These are phyloP conservation scores for Bauhinia variegata DNA, from an alignment of 306 rosid species.

Conservation along the genomic window DNA sequence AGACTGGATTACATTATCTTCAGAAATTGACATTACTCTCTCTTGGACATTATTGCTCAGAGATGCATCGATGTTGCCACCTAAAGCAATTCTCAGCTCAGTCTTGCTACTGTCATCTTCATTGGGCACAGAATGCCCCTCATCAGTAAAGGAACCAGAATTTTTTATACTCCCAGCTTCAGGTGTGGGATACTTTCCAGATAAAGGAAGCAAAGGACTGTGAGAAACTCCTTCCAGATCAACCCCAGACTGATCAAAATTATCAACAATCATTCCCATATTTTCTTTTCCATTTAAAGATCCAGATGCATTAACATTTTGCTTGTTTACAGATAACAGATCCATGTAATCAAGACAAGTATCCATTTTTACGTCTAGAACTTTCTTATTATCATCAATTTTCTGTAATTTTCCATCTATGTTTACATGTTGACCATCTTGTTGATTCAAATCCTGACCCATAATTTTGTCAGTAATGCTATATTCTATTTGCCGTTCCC, in stretches of 20 bases:
- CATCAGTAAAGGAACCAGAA: conserved; percentile 28
- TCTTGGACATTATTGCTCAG: conserved; percentile 40
- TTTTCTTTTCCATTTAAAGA: conserved; percentile 37
- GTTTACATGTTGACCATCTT: conserved; percentile 42
- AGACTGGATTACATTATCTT: conserved; percentile 40
- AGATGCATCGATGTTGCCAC: conserved; percentile 38
- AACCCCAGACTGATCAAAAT: conserved; percentile 41
- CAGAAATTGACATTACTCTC: conserved; percentile 39
- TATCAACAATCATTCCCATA: conserved; percentile 34
- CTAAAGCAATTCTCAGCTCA: conserved; percentile 40
- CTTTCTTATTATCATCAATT: conserved; percentile 35
- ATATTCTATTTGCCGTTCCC: conserved; percentile 51
- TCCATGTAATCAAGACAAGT: conserved; percentile 34
- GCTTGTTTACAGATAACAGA: conserved; percentile 35
- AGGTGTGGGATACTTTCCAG: conserved; percentile 22
- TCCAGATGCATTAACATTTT: conserved; percentile 38
- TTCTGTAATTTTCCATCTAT: conserved; percentile 49
- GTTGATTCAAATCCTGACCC: conserved; percentile 38
- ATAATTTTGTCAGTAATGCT: conserved; percentile 35
- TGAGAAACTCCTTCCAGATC: conserved; percentile 46
- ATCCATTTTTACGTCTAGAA: conserved; percentile 46
- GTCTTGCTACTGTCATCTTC: conserved; percentile 38
- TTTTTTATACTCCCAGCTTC: conserved; percentile 39
- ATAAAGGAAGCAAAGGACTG: conserved; percentile 32
- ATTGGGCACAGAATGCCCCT: conserved; percentile 36